phyloP scores from a whole-genome alignment of 345 rosid species.

The Passiflora organensis region DNA sequence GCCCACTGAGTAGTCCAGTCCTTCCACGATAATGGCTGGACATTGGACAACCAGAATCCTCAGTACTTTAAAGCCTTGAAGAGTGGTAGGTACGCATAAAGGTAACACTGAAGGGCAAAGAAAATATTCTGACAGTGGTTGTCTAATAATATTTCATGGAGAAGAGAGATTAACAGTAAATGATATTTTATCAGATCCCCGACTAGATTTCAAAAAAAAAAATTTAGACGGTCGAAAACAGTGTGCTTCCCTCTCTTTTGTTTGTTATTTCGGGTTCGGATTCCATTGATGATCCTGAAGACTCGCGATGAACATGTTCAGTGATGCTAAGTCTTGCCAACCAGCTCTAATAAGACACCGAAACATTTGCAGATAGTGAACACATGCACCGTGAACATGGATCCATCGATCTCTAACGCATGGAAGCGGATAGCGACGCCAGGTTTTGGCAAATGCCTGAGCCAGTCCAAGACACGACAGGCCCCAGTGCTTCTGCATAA shows the following conservation, averaged over 20 bases:
- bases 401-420: neutral
- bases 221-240: too few species aligned
- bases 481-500: slow-evolving; percentile 24
- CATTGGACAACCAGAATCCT: slow-evolving; percentile 2
- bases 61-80: slow-evolving; percentile 13
- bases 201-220: too few species aligned
- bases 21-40: neutral
- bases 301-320: slow-evolving; percentile 22
- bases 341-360: slow-evolving; percentile 17
- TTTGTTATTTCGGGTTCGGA: too few species aligned
- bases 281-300: too few species aligned
- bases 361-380: neutral
- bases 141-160: too few species aligned
- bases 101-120: too few species aligned
- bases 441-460: slow-evolving; percentile 14
- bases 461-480: slow-evolving; percentile 25
- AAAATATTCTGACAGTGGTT: too few species aligned
- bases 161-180: too few species aligned
- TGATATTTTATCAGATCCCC: too few species aligned
- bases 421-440: neutral
- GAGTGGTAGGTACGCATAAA: slow-evolving; percentile 27
- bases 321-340: slow-evolving; percentile 35
- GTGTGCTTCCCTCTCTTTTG: too few species aligned
- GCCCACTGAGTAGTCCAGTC: neutral
- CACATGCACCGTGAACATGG: neutral